These are phyloP conservation scores for Phaseolus lunatus DNA, from an alignment of 306 rosid genomes.

Conservation along the genomic window DNA sequence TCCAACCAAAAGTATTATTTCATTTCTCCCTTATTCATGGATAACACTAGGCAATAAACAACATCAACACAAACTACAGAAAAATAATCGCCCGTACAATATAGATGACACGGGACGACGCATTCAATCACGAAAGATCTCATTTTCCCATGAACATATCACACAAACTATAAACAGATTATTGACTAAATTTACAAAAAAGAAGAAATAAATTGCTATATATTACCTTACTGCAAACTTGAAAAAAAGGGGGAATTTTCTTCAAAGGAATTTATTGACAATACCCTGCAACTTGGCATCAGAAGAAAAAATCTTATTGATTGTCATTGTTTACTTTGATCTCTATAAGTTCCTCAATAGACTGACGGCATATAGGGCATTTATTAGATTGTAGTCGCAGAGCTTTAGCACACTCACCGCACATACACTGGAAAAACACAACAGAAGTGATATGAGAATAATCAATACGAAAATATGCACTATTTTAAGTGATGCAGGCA, in stretches of 20 bases:
- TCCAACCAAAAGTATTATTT: constrained; percentile 27
- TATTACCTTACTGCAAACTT: constrained; percentile 44
- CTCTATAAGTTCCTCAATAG: constrained; percentile 80
- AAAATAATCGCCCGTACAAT: constrained; percentile 34
- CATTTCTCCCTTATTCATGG: constrained; percentile 31
- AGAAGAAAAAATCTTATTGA: constrained; percentile 47
- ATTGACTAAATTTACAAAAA: constrained; percentile 55
- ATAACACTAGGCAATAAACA: constrained; percentile 34
- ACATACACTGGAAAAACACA: constrained; percentile 76
- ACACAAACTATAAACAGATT: constrained; percentile 44
- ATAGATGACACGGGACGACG: constrained; percentile 15
- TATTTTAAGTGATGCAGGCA: too few relatives aligned
- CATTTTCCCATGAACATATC: constrained; percentile 32
- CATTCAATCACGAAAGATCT: constrained; percentile 36
- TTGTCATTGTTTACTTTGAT: constrained; percentile 67
- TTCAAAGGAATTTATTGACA: constrained; percentile 45
- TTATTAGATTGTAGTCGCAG: constrained; percentile 76
- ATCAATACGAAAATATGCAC: neutral
- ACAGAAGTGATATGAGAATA: constrained; percentile 38
- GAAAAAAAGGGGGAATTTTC: constrained; percentile 22
- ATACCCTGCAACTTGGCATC: constrained; percentile 50
- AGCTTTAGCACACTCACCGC: constrained; percentile 87
- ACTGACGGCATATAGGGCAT: constrained; percentile 94
- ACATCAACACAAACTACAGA: constrained; percentile 5
- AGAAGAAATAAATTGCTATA: constrained; percentile 16